Evolutionary conservation across 768 basidiomycete genomes (phyloP).

Genomic region (Roridomyces roridus): DNA sequence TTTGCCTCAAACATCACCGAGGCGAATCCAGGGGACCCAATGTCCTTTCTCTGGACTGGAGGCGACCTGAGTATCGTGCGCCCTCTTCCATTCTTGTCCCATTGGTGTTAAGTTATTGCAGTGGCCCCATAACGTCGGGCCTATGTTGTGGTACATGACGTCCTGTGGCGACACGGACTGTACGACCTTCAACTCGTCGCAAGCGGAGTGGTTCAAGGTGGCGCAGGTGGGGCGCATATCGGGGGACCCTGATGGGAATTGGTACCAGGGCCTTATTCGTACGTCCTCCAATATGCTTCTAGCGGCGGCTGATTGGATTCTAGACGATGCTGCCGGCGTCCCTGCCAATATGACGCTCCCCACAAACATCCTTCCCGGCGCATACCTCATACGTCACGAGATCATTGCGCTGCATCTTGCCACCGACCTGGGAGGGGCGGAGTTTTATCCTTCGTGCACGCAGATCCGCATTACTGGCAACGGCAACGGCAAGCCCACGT

Average conservation of each 20-base stretch:
- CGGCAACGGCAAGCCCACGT: conserved; percentile 39
- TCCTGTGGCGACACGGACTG: conserved; percentile 50
- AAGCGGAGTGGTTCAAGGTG: conserved; percentile 60
- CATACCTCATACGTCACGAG: conserved; percentile 62
- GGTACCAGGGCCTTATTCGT: conserved; percentile 49
- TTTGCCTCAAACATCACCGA: conserved; percentile 55
- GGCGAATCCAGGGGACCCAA: conserved; percentile 63
- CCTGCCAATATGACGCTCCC: conserved; percentile 43
- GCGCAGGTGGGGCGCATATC: conserved; percentile 42
- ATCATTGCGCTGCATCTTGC: conserved; percentile 64
- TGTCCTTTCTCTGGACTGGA: conserved; percentile 65
- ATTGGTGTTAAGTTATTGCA: not conserved
- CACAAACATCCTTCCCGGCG: conserved; percentile 46
- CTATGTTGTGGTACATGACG: conserved; percentile 60
- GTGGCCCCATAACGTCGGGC: conserved; percentile 49
- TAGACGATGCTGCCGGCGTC: not conserved
- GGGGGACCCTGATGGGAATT: conserved; percentile 30
- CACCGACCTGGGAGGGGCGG: conserved; percentile 51
- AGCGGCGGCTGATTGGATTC: not conserved
- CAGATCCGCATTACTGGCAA: conserved; percentile 48
- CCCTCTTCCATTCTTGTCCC: conserved; percentile 5
- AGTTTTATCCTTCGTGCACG: conserved; percentile 65
- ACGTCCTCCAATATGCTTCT: conserved; percentile 9
- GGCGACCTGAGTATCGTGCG: conserved; percentile 34
- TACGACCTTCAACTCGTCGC: conserved; percentile 46